Percentiles rank a stretch among this genome's conserved stretches.
Evolutionary conservation across 139 green algal species (phyloP).

Genomic region (Tetradesmus obliquus): DNA sequence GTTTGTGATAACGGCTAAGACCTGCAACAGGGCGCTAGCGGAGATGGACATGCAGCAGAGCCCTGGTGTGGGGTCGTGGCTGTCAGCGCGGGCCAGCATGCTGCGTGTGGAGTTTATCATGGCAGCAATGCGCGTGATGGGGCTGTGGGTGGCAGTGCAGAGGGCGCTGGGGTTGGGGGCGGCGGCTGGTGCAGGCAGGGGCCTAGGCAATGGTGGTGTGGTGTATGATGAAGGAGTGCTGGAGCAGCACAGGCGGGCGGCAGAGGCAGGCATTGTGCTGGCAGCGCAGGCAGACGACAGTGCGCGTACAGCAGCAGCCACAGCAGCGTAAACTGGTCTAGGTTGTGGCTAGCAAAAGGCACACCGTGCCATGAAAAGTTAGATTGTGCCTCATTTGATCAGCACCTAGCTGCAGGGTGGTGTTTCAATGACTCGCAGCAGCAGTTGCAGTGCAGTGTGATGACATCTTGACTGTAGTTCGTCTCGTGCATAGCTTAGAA

Average conservation of each 20-base stretch:
- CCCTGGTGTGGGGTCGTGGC: slow-evolving; percentile 21
- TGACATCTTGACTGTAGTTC: too few species aligned
- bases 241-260: slow-evolving; percentile 22
- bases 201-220: slow-evolving; percentile 22
- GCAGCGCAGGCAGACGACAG: not conserved
- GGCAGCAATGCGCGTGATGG: slow-evolving; percentile 48
- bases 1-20: slow-evolving; percentile 87
- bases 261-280: slow-evolving; percentile 13
- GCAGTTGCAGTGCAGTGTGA: not conserved
- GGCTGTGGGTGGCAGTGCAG: slow-evolving; percentile 29
- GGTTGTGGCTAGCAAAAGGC: not conserved
- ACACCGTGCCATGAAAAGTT: not conserved
- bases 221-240: slow-evolving; percentile 41
- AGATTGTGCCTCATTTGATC: not conserved
- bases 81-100: slow-evolving; percentile 7
- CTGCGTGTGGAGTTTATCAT: slow-evolving; percentile 56
- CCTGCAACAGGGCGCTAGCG: slow-evolving; percentile 81
- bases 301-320: not conserved
- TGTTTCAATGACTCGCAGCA: too few species aligned
- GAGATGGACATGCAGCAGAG: slow-evolving; percentile 36
- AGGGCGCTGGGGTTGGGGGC: not conserved
- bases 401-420: too few species aligned
- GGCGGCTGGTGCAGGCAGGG: not conserved
- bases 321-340: not conserved
- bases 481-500: not conserved